Percentiles rank a stretch among this genome's conserved stretches.
Evolutionary conservation across 345 rosid genomes (phyloP).

Genomic region (Eucalyptus sp.): DNA sequence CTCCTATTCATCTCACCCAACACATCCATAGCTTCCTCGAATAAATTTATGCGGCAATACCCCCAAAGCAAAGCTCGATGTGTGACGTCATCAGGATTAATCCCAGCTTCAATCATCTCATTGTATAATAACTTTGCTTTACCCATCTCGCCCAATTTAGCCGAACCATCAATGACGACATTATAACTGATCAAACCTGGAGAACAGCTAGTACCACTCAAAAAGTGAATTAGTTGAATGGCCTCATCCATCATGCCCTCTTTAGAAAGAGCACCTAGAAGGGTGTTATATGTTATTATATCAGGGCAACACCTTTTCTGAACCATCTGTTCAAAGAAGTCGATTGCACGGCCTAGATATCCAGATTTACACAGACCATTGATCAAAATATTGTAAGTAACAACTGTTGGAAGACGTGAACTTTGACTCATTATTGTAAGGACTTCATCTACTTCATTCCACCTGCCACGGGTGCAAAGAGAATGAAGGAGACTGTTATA

Average conservation of each 20-base stretch:
- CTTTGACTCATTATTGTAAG: conserved; percentile 46
- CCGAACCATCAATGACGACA: conserved; percentile 56
- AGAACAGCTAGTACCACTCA: conserved; percentile 30
- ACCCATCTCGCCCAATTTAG: conserved; percentile 38
- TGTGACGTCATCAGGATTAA: conserved; percentile 65
- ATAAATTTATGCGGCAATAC: conserved; percentile 28
- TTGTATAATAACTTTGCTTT: conserved; percentile 39
- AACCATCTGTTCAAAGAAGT: conserved; percentile 51
- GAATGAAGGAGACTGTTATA: conserved; percentile 76
- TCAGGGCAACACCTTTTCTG: conserved; percentile 40
- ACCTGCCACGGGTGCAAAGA: conserved; percentile 41
- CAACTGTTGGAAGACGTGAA: conserved; percentile 33
- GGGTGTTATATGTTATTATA: conserved; percentile 67
- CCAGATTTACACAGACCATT: conserved; percentile 71
- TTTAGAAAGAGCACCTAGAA: conserved; percentile 55
- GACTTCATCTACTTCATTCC: conserved; percentile 72
- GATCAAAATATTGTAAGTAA: conserved; percentile 80
- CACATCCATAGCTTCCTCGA: conserved; percentile 47
- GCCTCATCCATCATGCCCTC: conserved; percentile 62
- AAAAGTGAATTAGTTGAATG: conserved; percentile 32
- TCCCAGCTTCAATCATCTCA: conserved; percentile 42
- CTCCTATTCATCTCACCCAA: conserved; percentile 42
- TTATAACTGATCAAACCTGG: conserved; percentile 72
- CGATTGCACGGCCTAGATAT: conserved; percentile 53
- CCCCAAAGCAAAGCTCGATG: conserved; percentile 66